Conservation (phyloP, 306 rosid species). For the Gastrolobium bilobum region DNA sequence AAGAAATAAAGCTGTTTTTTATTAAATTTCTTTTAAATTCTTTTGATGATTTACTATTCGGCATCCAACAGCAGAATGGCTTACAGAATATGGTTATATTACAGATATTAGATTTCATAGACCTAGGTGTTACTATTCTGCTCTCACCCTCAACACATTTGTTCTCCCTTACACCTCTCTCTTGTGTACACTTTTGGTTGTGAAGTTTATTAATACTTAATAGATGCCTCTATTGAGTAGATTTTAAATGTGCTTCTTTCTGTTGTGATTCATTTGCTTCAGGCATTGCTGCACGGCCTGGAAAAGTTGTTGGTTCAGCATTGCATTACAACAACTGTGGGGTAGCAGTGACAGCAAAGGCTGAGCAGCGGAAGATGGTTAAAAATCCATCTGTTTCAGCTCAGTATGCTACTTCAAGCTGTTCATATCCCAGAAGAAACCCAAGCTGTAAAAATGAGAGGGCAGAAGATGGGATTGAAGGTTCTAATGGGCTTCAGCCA, state of each 20-base stretch:
- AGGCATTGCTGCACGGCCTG: conserved; percentile 85
- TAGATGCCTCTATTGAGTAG: background rate
- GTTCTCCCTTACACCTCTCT: background rate
- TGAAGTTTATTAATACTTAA: conserved; percentile 10
- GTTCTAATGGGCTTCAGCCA: conserved; percentile 66
- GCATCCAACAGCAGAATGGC: background rate
- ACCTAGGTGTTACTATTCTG: background rate
- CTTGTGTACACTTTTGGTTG: background rate
- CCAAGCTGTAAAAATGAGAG: conserved; percentile 77
- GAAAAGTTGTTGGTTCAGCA: conserved; percentile 77
- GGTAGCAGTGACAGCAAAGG: conserved; percentile 65
- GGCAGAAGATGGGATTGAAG: conserved; percentile 72
- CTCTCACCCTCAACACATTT: background rate
- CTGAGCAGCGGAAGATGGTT: conserved; percentile 68
- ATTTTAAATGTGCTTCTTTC: conserved; percentile 29
- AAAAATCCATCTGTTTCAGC: conserved; percentile 68
- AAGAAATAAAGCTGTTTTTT: background rate
- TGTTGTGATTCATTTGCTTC: conserved; percentile 47
- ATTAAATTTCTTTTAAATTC: too few species aligned
- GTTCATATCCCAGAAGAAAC: conserved; percentile 84
- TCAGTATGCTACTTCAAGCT: conserved; percentile 64
- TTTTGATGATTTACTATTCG: conserved; percentile 15
- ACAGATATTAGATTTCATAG: conserved; percentile 25
- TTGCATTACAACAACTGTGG: conserved; percentile 75
- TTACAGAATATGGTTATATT: background rate